Evolutionary conservation across 1,139 yeast species (phyloP), one percentile per base, ranked within the genome.

Genomic region (Scheffersomyces parashehatae): DNA sequence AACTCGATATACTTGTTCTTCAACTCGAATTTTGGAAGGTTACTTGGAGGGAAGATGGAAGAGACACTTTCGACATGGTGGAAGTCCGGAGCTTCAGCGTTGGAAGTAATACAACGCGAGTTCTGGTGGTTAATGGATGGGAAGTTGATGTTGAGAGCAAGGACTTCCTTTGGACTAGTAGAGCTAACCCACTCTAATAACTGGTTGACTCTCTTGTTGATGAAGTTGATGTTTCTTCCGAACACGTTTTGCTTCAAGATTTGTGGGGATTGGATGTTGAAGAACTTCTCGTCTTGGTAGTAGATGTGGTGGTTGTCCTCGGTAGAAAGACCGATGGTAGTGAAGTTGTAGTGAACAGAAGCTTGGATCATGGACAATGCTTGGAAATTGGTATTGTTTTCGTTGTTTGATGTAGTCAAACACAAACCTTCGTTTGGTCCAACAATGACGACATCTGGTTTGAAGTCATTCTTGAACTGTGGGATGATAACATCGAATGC

Each of bases 351-450:
- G 29, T 56, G 39, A 50, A 12, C 44, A 36, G 41, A 38, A 37
- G 14, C 34, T 26, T 31, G 35, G 24, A 47, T 40, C 46, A 47
- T 45, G 37, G 46, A 31, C 24, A 31, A 31, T 5, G 12, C 42
- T 10, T 34, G 31, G 14, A 39, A 40, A 20, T 41, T 37, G 11
- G 43, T 36, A 20, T 20, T 26, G 6, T 40, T 42, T 11, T 40
- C 41, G 31, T 42, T 35, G 13, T 35, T 31, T 10, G 43, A 35
- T 16, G 13, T 37, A 5, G 60, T 55, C 40, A 54, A 49, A 7
- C 53, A 47, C 14, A 52, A 48, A 7, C 70, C 70, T 47, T 66
- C 72, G 42, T 66, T 62, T 3, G 79, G 77, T 1, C 79, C 77
- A 12, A 71, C 43, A 13, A 75, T 41, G 2, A 74, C 64, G 52